Evolutionary conservation across 208 protist genomes (phyloP).

Genomic region (Leishmania martiniquensis): DNA sequence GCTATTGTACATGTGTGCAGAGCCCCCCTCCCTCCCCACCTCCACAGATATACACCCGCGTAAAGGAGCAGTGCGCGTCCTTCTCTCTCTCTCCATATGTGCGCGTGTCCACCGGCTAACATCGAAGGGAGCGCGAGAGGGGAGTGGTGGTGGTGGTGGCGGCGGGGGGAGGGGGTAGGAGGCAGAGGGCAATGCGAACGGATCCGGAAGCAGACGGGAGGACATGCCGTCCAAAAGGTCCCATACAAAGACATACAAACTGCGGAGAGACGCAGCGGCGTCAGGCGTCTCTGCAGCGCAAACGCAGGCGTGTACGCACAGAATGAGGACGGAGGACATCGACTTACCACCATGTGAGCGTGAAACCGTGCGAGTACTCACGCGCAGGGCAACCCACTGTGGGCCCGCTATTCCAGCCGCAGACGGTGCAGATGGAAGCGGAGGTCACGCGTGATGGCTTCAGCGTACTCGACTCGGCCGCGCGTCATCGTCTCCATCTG

Average conservation of each 20-base stretch:
- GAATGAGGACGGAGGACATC: neutral
- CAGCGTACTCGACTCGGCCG: slow-evolving; percentile 36
- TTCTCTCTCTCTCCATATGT: neutral
- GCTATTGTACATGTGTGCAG: neutral
- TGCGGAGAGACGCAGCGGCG: neutral
- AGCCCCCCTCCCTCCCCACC: neutral
- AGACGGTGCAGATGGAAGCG: slow-evolving; percentile 22
- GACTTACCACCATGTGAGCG: neutral
- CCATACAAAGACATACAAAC: neutral
- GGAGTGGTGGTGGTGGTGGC: neutral
- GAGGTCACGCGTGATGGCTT: slow-evolving; percentile 32
- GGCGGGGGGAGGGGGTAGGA: neutral
- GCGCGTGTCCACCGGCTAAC: neutral
- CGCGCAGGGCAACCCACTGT: neutral
- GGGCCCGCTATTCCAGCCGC: neutral
- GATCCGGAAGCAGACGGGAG: neutral
- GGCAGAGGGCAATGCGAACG: neutral
- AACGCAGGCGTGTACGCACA: neutral
- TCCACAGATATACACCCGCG: neutral
- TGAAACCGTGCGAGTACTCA: neutral
- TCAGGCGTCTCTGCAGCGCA: neutral
- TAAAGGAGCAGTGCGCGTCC: neutral
- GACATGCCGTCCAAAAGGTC: neutral
- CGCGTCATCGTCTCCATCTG: slow-evolving; percentile 38
- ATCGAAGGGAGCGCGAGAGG: neutral